Evolutionary conservation across 2,329 filamentous ascomycete species (phyloP).

Genomic region (Alternaria triticina): DNA sequence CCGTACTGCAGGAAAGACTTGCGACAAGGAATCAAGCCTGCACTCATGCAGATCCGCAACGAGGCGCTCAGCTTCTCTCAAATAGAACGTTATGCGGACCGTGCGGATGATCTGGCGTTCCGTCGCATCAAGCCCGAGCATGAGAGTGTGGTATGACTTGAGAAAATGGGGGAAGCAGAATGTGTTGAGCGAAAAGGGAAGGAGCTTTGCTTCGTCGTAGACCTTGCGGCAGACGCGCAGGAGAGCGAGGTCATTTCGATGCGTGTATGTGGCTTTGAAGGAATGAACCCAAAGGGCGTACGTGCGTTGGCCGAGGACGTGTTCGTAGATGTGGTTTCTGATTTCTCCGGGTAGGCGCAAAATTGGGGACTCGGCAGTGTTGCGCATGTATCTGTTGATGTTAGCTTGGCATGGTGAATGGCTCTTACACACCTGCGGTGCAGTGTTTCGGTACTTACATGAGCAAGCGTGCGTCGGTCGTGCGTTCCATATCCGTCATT

Average conservation of each 20-base stretch:
- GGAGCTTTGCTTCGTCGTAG: slow-evolving; percentile 6
- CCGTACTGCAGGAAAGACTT: neutral
- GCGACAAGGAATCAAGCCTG: neutral
- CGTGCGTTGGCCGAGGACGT: neutral
- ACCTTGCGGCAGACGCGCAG: slow-evolving; percentile 15
- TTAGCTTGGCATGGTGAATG: neutral
- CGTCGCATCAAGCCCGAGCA: neutral
- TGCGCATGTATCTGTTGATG: neutral
- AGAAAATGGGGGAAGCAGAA: neutral
- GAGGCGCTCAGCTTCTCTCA: neutral
- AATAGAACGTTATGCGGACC: neutral
- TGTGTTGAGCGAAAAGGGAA: slow-evolving; percentile 4
- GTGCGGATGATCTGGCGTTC: neutral
- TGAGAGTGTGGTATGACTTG: neutral
- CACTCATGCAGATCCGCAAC: neutral
- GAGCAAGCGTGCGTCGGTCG: neutral
- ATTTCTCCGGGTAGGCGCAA: slow-evolving; percentile 8
- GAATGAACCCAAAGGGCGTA: neutral
- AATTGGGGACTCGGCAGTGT: neutral
- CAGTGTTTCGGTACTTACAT: neutral
- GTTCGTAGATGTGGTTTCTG: slow-evolving; percentile 7
- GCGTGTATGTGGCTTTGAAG: neutral
- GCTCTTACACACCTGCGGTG: neutral
- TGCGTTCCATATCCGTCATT: neutral
- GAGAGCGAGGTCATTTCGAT: neutral